Evolutionary conservation across 495 filamentous ascomycete genomes (phyloP).

Genomic region (Daldinia childiae): DNA sequence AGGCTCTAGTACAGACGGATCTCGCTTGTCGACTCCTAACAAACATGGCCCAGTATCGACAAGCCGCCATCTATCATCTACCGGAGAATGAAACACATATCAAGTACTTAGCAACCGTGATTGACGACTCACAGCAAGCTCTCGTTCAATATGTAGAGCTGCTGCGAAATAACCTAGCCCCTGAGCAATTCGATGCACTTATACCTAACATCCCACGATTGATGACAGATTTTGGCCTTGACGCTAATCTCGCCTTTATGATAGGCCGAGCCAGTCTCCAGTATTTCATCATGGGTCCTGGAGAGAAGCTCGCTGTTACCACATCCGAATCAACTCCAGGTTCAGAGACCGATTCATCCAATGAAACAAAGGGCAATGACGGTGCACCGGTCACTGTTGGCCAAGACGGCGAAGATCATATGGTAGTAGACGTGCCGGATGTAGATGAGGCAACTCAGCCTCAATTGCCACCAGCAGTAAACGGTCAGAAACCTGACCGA

Average conservation of each 20-base stretch:
- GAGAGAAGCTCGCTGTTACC: conserved; percentile 42
- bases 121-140: conserved; percentile 88
- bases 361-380: conserved; percentile 41
- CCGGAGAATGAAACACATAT: conserved; percentile 72
- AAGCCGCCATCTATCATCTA: conserved; percentile 78
- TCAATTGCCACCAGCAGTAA: conserved; percentile 34
- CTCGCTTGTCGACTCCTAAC: conserved; percentile 83
- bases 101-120: conserved; percentile 84
- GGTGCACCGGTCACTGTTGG: conserved; percentile 20
- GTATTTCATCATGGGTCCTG: conserved; percentile 52
- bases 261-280: conserved; percentile 77
- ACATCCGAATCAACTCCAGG: conserved; percentile 47
- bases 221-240: conserved; percentile 81
- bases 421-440: conserved; percentile 49
- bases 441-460: conserved; percentile 39
- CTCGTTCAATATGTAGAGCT: conserved; percentile 90
- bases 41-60: conserved; percentile 87
- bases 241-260: conserved; percentile 85
- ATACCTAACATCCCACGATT: conserved; percentile 80
- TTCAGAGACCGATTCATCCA: conserved; percentile 53
- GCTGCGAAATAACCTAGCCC: conserved; percentile 77
- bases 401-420: conserved; percentile 50
- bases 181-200: conserved; percentile 79
- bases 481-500: conserved; percentile 56
- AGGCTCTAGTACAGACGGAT: conserved; percentile 73